Conservation (phyloP, 1,284 basidiomycete genomes). For the Leccinum pachyderme region DNA sequence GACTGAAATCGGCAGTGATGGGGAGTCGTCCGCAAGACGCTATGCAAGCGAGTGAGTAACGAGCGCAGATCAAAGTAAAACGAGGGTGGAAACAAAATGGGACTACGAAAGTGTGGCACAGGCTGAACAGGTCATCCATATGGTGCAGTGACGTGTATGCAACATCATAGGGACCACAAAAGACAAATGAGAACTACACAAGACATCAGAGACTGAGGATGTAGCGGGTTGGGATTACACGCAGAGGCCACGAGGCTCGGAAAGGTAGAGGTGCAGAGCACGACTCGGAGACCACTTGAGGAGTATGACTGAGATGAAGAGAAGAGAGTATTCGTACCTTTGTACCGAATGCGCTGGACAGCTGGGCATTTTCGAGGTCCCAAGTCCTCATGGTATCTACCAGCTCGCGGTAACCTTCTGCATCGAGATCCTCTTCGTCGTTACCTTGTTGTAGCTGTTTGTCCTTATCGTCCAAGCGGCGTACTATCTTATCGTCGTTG, state of each 20-base stretch:
- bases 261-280: no score
- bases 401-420: constrained; percentile 74
- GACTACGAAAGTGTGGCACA: no score
- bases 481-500: constrained; percentile 38
- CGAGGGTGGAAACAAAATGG: background rate
- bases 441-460: constrained; percentile 82
- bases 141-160: no score
- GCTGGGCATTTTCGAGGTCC: constrained; percentile 81
- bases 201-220: background rate
- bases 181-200: constrained; percentile 3
- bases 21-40: constrained; percentile 40
- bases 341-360: constrained; percentile 68
- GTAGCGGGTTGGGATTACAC: no score
- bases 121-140: no score
- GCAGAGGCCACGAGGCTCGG: no score
- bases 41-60: constrained; percentile 15
- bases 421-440: constrained; percentile 58
- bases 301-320: no score
- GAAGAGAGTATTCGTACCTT: constrained; percentile 44
- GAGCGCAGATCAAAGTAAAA: constrained; percentile 10
- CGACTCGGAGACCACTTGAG: no score
- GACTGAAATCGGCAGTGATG: constrained; percentile 34
- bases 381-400: constrained; percentile 75
- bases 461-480: constrained; percentile 83
- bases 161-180: no score